Base-by-base conservation (phyloP, 208 protist genomes). In the Leishmania lainsoni region DNA sequence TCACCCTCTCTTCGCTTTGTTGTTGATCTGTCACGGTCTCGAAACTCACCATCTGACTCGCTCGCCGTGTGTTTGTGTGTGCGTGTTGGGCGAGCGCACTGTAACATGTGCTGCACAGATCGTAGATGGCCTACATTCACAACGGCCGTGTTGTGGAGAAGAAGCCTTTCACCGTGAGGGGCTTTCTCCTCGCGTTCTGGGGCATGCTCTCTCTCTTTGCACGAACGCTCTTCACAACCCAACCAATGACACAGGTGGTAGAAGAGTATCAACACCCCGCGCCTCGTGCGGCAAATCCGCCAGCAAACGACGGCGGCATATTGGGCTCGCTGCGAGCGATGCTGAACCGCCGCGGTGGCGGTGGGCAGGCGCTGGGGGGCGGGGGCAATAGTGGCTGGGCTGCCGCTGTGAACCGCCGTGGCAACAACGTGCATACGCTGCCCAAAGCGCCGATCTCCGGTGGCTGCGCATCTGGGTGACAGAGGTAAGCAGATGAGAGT, bases 81-180 rank as follows among this genome's bases (percentile, higher is more conserved):
- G 4, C 16, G 45, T 17, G 12, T 26, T 26, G 26, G 45, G 22
- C 12, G 52, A 8, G 51, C 48, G 26, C 52, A 10, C 26, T 12
- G 16, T 8, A 45, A 65, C 14, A 29, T 45, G 20, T 16, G 51
- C 22, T 35, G 20, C 12, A 5, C 61, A 6, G 0, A 4, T 63
- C 26, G 16, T 17, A 49, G 35, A 97, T 97, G 93, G 58, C 88
- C 52, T 96, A 96, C 86, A 90, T 97, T 66, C 77, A 88, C 63
- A 87, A 92, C 58, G 92, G 93, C 26, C 86, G 90, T 42, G 90
- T 95, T n/a, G 90, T 96, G 78, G 92, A 95, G 59, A 87, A 90
- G 72, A 93, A 91, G 80, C 91, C 91, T 20, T 95, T 95, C 83
- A 93, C 89, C 26, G 29, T 95, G 54, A 56, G 83, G 51, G 86